phyloP scores from a whole-genome alignment of 148 eudicot genomes.

The Chenopodium berlandieri region DNA sequence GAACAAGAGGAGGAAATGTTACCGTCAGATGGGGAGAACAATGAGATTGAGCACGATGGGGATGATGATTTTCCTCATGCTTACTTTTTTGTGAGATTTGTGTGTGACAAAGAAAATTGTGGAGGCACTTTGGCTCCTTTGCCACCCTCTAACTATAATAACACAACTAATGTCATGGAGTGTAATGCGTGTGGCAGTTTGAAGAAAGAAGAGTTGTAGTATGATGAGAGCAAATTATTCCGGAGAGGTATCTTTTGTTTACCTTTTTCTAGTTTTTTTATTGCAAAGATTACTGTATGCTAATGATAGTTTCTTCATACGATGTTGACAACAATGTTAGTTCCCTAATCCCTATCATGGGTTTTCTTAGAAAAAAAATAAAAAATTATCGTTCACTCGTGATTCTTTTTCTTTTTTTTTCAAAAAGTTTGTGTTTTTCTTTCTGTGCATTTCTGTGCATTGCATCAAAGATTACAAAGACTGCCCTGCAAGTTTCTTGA shows the following conservation, averaged over 20 bases:
- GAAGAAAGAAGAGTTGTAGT: conserved; percentile 32
- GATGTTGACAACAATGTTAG: neutral
- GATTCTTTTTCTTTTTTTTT: neutral
- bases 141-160: conserved; percentile 42
- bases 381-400: neutral
- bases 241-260: neutral
- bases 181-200: conserved; percentile 82
- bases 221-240: neutral
- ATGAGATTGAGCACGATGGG: conserved; percentile 30
- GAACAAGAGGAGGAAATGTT: conserved; percentile 43
- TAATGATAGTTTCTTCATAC: neutral
- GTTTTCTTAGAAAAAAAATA: neutral
- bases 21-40: conserved; percentile 30
- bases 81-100: conserved; percentile 79
- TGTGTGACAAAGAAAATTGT: conserved; percentile 71
- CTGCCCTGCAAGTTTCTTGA: neutral
- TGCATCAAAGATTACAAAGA: neutral
- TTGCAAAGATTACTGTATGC: neutral
- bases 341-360: neutral
- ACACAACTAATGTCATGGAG: conserved; percentile 54
- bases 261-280: neutral
- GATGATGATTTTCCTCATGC: conserved; percentile 84
- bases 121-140: conserved; percentile 94
- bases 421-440: too few species aligned
- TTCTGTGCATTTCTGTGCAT: neutral